A percentile compares a stretch with the other conserved stretches of the same genome.
These are phyloP conservation scores for Hibiscus mutabilis DNA, from an alignment of 345 rosid genomes.

Conservation along the genomic window DNA sequence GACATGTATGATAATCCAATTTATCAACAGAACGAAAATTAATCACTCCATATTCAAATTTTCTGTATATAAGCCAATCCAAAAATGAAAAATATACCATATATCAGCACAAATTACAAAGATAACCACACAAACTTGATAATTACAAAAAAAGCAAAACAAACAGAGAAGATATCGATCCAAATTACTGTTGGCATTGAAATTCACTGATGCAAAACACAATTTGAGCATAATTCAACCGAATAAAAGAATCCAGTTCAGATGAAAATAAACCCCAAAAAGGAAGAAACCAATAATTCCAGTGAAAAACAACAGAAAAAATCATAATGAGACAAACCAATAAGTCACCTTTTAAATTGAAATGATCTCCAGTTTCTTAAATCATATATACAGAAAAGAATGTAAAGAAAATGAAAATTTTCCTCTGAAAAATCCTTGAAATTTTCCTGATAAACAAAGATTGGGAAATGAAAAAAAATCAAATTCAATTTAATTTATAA, in stretches of 20 bases:
- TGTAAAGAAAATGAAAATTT: background rate
- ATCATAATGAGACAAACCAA: background rate
- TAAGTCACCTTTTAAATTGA: slow-evolving; percentile 20
- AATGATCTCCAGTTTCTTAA: slow-evolving; percentile 8
- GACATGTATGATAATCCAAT: slow-evolving; percentile 26
- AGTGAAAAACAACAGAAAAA: background rate
- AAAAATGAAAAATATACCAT: slow-evolving; percentile 10
- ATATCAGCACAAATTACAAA: slow-evolving; percentile 9
- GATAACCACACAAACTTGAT: background rate
- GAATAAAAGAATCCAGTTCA: background rate
- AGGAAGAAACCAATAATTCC: slow-evolving; percentile 5
- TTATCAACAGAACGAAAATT: slow-evolving; percentile 24
- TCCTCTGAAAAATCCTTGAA: background rate
- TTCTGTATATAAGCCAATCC: slow-evolving; percentile 26
- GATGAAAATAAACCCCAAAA: background rate
- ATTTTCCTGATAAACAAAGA: background rate
- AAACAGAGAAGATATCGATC: slow-evolving; percentile 35
- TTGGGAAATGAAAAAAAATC: background rate
- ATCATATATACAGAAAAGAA: slow-evolving; percentile 1
- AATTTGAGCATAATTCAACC: slow-evolving; percentile 13
- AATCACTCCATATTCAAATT: slow-evolving; percentile 8
- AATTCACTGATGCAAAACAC: slow-evolving; percentile 2
- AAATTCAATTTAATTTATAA: background rate
- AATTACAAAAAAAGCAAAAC: background rate
- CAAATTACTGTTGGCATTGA: background rate